These are phyloP conservation scores for Entomortierella chlamydospora DNA, from an alignment of 192 early-diverging fungal species.

Conservation along the genomic window DNA sequence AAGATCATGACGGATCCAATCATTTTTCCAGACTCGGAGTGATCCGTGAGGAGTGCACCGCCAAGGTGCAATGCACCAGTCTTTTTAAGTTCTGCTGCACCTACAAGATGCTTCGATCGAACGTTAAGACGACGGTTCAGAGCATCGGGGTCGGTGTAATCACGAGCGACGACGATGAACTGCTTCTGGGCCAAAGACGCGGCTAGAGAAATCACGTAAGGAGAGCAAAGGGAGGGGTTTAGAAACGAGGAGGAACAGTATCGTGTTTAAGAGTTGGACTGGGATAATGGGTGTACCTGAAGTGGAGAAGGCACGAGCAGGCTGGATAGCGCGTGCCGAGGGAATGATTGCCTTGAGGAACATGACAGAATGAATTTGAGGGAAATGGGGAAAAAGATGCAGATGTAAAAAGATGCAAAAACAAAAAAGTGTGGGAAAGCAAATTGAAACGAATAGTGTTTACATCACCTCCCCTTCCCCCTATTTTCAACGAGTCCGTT, in stretches of 20 bases:
- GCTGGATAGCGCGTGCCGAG: neutral
- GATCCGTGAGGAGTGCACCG: constrained; percentile 66
- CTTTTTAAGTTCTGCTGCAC: constrained; percentile 41
- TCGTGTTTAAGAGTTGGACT: neutral
- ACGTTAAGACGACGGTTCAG: constrained; percentile 55
- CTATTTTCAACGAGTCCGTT: no score
- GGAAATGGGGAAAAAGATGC: no score
- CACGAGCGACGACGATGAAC: constrained; percentile 62
- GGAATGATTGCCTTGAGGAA: neutral
- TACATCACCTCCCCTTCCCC: no score
- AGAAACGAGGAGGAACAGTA: neutral
- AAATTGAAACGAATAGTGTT: no score
- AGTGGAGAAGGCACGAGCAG: neutral
- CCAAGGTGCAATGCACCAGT: constrained; percentile 55
- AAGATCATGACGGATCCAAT: constrained; percentile 65
- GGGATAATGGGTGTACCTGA: no score
- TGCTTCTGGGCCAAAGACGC: constrained; percentile 16
- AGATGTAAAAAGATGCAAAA: neutral
- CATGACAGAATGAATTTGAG: neutral
- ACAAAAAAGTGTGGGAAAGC: neutral
- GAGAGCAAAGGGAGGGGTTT: neutral
- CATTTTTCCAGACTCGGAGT: constrained; percentile 61
- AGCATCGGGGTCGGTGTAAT: constrained; percentile 63
- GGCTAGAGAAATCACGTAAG: no score
- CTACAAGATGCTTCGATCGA: constrained; percentile 58